A percentile compares a stretch with the other conserved stretches of the same genome.
These are phyloP conservation scores for Rhodotorula graminis DNA, from an alignment of 768 basidiomycete species.

Conservation along the genomic window DNA sequence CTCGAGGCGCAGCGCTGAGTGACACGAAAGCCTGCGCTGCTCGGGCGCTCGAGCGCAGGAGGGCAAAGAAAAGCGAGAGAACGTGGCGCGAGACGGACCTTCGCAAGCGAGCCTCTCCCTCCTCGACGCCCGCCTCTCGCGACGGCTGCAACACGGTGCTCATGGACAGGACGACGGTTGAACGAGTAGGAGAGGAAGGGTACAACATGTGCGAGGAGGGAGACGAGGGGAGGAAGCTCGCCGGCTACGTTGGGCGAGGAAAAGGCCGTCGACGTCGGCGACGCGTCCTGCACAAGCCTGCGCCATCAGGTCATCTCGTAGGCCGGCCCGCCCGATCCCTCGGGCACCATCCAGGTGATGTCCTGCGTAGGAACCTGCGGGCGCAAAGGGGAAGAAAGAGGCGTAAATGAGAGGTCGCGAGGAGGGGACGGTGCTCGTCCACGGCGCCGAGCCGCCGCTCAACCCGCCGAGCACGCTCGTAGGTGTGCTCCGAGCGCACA, in stretches of 20 bases:
- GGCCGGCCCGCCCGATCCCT: conserved; percentile 45
- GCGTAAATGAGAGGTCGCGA: background rate
- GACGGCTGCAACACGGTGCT: too few relatives aligned
- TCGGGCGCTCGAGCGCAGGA: background rate
- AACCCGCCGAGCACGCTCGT: too few relatives aligned
- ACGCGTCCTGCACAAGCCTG: too few relatives aligned
- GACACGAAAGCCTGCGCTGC: background rate
- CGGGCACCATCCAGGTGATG: conserved; percentile 94
- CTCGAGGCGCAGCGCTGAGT: too few relatives aligned
- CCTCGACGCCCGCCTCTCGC: background rate
- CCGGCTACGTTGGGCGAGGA: too few relatives aligned
- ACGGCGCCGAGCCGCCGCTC: too few relatives aligned
- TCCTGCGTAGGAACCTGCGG: conserved; percentile 69
- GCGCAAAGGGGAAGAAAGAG: background rate
- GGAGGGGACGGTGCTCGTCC: too few relatives aligned
- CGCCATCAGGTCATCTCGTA: background rate
- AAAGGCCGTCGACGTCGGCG: too few relatives aligned
- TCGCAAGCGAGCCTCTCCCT: background rate
- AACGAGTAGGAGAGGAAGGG: background rate
- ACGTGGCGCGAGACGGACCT: conserved; percentile 1
- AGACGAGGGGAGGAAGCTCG: too few relatives aligned
- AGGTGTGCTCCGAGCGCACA: too few relatives aligned
- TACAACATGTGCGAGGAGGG: background rate
- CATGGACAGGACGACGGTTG: background rate
- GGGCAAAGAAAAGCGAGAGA: too few relatives aligned